Evolutionary conservation across 108 stramenopile genomes (phyloP).

Genomic region (Cyclotella kingstonii): DNA sequence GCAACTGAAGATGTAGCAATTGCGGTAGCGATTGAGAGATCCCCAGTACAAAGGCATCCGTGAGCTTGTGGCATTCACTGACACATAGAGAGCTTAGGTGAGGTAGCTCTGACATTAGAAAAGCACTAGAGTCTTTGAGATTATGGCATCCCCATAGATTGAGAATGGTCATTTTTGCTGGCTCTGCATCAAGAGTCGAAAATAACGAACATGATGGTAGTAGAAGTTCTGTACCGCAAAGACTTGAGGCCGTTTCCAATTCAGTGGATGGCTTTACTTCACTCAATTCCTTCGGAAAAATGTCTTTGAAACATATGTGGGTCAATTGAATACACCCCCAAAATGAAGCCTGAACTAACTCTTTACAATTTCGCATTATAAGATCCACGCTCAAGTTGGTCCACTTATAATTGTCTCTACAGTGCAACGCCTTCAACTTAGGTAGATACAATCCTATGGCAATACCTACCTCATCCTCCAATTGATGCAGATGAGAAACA

Average conservation of each 20-base stretch:
- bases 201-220: no score
- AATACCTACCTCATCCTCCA: conserved; percentile 51
- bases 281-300: no score
- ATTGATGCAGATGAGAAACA: conserved; percentile 45
- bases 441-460: conserved; percentile 51
- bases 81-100: conserved; percentile 56
- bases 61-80: conserved; percentile 65
- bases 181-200: neutral
- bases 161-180: conserved; percentile 44
- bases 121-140: conserved; percentile 44
- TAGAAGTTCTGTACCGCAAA: no score
- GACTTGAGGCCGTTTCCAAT: no score
- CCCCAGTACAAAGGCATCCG: conserved; percentile 51
- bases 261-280: no score
- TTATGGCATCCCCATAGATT: conserved; percentile 72
- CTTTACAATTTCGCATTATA: conserved; percentile 51
- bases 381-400: conserved; percentile 55
- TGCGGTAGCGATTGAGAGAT: conserved; percentile 29
- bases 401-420: conserved; percentile 60
- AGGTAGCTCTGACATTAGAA: conserved; percentile 23
- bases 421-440: conserved; percentile 54
- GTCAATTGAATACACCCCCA: conserved; percentile 63
- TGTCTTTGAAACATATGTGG: conserved; percentile 20
- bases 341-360: conserved; percentile 55
- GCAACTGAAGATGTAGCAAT: conserved; percentile 47